Evolutionary conservation across 2,329 filamentous ascomycete genomes (phyloP).

Genomic region (Claviceps digitariae): DNA sequence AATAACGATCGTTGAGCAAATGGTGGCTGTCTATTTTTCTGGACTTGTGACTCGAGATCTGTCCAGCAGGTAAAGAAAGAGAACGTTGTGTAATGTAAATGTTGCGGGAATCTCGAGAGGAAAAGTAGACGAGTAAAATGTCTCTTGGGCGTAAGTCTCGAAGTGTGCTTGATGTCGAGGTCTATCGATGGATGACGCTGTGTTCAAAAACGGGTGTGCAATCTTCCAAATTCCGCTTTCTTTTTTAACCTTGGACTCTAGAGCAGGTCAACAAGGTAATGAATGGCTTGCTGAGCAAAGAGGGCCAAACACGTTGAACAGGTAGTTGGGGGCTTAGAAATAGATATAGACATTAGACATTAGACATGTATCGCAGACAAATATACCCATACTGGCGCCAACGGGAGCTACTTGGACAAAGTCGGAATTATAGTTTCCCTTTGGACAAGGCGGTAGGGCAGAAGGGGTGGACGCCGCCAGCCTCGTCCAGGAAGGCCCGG

Average conservation of each 20-base stretch:
- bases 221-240: neutral
- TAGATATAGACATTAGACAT: slow-evolving; percentile 8
- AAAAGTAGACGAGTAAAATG: neutral
- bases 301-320: neutral
- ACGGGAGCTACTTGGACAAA: slow-evolving; percentile 6
- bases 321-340: slow-evolving; percentile 8
- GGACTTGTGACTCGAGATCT: neutral
- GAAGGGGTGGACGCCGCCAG: slow-evolving; percentile 5
- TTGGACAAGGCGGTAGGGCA: slow-evolving; percentile 5
- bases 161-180: neutral
- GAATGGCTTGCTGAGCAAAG: neutral
- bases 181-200: neutral
- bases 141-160: neutral
- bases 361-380: slow-evolving; percentile 2
- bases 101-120: neutral
- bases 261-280: neutral
- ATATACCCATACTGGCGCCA: slow-evolving; percentile 1
- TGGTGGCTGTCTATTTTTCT: neutral
- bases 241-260: too few species aligned
- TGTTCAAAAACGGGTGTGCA: neutral
- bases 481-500: slow-evolving; percentile 10
- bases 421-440: slow-evolving; percentile 3
- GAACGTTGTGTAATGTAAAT: neutral
- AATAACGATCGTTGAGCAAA: neutral
- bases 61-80: too few species aligned